phyloP scores from a whole-genome alignment of 257 asterid species.

The Petunia secreta region DNA sequence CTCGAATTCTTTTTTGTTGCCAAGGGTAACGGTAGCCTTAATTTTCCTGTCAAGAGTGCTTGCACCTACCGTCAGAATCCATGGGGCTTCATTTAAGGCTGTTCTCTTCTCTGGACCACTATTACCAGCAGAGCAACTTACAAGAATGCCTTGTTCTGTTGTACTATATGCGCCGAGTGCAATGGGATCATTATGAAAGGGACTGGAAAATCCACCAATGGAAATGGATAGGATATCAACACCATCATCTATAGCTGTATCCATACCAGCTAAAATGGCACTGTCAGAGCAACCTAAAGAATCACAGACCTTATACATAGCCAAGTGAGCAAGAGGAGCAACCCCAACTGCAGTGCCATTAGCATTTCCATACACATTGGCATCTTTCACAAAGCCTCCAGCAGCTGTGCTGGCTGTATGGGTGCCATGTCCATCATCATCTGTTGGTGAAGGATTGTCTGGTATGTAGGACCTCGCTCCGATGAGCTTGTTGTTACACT shows the following conservation, averaged over 20 bases:
- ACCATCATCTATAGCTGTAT: slow-evolving; percentile 44
- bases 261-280: slow-evolving; percentile 41
- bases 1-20: slow-evolving; percentile 29
- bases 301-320: slow-evolving; percentile 37
- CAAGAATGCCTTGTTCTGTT: slow-evolving; percentile 36
- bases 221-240: slow-evolving; percentile 44
- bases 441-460: slow-evolving; percentile 15
- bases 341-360: slow-evolving; percentile 41
- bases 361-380: slow-evolving; percentile 34
- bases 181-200: slow-evolving; percentile 32
- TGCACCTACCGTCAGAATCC: slow-evolving; percentile 52
- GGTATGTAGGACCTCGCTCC: slow-evolving; percentile 33
- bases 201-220: slow-evolving; percentile 28
- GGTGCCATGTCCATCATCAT: slow-evolving; percentile 39
- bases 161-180: slow-evolving; percentile 44
- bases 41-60: slow-evolving; percentile 41
- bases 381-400: slow-evolving; percentile 37
- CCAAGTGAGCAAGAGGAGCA: slow-evolving; percentile 43
- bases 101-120: slow-evolving; percentile 29
- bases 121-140: slow-evolving; percentile 42
- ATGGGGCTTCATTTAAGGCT: slow-evolving; percentile 39
- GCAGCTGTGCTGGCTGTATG: slow-evolving; percentile 40
- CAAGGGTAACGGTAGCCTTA: slow-evolving; percentile 31
- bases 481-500: slow-evolving; percentile 42
- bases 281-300: slow-evolving; percentile 25